Evolutionary conservation across 1,139 yeast genomes (phyloP), one percentile per base, ranked within the genome.

Genomic region (Ogataea hybrid): DNA sequence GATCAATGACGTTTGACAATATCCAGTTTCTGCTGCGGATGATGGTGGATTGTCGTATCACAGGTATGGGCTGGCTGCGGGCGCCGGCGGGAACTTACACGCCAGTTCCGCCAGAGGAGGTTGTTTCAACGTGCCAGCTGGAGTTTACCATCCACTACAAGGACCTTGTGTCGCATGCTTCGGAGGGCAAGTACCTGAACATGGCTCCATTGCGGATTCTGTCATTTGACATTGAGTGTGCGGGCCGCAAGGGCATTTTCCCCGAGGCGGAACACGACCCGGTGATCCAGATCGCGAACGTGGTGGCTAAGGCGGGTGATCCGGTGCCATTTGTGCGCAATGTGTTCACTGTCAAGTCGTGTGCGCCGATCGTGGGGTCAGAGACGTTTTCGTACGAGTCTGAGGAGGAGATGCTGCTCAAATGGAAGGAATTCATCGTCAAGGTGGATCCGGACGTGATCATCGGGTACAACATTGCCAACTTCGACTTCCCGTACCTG

Each of bases 1-100:
- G 71, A n/a, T 69, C 77, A 33, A 80, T 84, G 51, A 79, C 96
- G 0, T 94, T 83, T 60, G 99, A 94, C 63, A 94, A 92, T 59
- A 80, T 94, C 50, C 88, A 89, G 45, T 94, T 84, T 61, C 72
- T 88, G 37, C 65, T 94, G 48, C 72, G 98, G 52, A 70, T 90
- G 61, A 89, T 94, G 95, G 80, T 92, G 39, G 99, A 94, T 64
- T 83, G 95, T 63, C 78, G 83, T 40, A 83, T 86, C 47, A 85
- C 92, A 0, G 99, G 99, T 35, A 92, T 94, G 98, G 85, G 95
- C 20, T 94, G 99, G 99, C 73, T 94, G 32, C 86, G 96, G 0
- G 71, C 92, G 18, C 97, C 97, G 0, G 77, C 73, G 43, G 80
- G 81, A 0, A 84, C 77, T 53, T 94, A 89, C 61, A 54, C 58